Evolutionary conservation across 116 monocot species (phyloP).

Genomic region (Phalaenopsis hybrid): DNA sequence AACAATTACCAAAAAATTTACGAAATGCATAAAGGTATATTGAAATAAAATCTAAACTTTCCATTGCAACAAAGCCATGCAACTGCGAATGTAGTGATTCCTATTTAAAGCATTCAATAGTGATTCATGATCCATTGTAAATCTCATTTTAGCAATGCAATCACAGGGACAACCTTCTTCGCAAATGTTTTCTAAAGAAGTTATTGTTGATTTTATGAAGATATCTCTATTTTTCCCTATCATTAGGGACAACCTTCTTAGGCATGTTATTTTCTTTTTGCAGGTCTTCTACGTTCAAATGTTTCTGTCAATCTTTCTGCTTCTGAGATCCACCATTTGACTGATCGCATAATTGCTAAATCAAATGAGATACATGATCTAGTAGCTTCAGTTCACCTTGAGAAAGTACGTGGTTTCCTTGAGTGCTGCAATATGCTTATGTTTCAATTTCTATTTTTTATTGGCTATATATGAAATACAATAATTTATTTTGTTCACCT

Average conservation of each 20-base stretch:
- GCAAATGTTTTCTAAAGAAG: neutral
- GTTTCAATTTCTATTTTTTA: neutral
- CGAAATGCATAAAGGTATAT: too few relatives aligned
- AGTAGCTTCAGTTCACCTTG: slow-evolving; percentile 65
- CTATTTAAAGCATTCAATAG: neutral
- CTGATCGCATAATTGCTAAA: slow-evolving; percentile 58
- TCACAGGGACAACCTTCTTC: neutral
- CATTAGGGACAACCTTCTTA: too few relatives aligned
- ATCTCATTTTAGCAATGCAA: neutral
- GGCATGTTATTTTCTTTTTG: slow-evolving; percentile 12
- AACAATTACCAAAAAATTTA: too few relatives aligned
- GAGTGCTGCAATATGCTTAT: neutral
- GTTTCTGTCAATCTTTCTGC: slow-evolving; percentile 60
- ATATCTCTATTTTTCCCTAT: neutral
- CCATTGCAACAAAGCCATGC: neutral
- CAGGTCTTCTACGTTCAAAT: slow-evolving; percentile 63
- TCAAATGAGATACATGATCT: slow-evolving; percentile 67
- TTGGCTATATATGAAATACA: neutral
- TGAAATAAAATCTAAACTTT: neutral
- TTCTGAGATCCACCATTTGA: slow-evolving; percentile 57
- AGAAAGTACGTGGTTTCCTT: slow-evolving; percentile 44
- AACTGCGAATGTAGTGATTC: neutral
- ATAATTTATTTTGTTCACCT: neutral
- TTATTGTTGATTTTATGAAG: neutral
- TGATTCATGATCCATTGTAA: neutral